Evolutionary conservation across 2,329 filamentous ascomycete species (phyloP).

Genomic region (Tolypocladium nubicola): DNA sequence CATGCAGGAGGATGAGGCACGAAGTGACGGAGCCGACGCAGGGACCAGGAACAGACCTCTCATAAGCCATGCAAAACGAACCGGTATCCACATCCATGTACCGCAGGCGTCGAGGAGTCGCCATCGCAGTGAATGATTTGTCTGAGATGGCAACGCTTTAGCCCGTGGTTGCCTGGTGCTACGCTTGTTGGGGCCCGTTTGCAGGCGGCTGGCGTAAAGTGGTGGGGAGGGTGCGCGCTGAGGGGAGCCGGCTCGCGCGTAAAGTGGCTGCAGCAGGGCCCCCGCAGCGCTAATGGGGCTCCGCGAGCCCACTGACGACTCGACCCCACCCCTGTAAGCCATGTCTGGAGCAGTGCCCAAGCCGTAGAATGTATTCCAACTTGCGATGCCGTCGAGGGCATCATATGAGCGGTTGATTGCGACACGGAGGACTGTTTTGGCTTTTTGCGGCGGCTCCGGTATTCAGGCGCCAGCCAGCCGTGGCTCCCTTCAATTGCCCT

Average conservation of each 20-base stretch:
- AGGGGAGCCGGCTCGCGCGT: conserved; percentile 3
- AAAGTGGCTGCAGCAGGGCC: conserved; percentile 6
- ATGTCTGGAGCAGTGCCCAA: background rate
- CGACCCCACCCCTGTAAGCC: conserved; percentile 9
- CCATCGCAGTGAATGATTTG: background rate
- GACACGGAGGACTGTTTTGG: background rate
- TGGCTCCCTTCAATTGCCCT: background rate
- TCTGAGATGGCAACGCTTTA: background rate
- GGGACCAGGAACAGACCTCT: background rate
- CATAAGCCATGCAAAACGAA: background rate
- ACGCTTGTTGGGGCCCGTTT: background rate
- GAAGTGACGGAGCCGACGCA: background rate
- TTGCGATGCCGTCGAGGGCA: background rate
- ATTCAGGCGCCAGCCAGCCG: background rate
- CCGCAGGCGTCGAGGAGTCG: too few relatives aligned
- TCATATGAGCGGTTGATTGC: background rate
- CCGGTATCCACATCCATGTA: background rate
- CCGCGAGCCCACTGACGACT: conserved; percentile 1
- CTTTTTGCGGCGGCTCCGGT: background rate
- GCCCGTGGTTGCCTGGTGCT: background rate
- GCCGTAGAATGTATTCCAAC: background rate
- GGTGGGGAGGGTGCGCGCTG: background rate
- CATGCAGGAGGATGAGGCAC: background rate
- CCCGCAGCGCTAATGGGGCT: background rate
- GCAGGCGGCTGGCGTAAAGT: background rate